Evolutionary conservation across 2,329 filamentous ascomycete genomes (phyloP), one percentile per base, ranked within the genome.

Genomic region (Dactylellina leptospora): DNA sequence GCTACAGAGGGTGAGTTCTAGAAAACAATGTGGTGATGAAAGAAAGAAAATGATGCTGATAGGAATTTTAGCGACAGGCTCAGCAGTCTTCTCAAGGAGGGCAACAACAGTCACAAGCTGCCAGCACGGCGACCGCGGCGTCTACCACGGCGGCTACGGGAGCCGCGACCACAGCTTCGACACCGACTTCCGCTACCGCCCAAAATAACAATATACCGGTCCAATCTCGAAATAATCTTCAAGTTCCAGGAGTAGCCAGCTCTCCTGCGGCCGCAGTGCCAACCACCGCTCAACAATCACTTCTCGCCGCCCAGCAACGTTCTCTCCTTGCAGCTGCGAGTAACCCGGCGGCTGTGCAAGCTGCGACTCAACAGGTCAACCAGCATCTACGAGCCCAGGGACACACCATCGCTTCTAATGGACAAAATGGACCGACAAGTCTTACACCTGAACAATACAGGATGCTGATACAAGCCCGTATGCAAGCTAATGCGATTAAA

Each of bases 1-100:
- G 73, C 81, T 83, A 62, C 83, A 83, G 76, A 80, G 83, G 77
- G 84, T 85, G 80, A 20, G 69, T 61, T n/a, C n/a, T n/a, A n/a
- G 33, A 53, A 11, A 11, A n/a, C 18, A 5, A n/a, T 2, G 18
- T 4, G 3, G 1, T n/a, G 4, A n/a, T 40, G 6, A 40, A 1
- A 40, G 30, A 10, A n/a, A 5, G n/a, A 40, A 30, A 27, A 13
- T 53, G 5, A 1, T 63, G 25, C 10, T 62, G 13, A 47, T 9
- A n/a, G n/a, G n/a, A 3, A 22, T n/a, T 10, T 25, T 40, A 69
- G 48, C 53, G 54, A 55, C 62, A 66, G 38, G 53, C 69, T 16
- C 59, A 73, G 40, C 33, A 38, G 16, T 40, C 36, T 2, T 11
- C 20, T 56, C 55, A 16, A 47, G 16, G 5, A 3, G 8, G n/a